A percentile compares a stretch with the other conserved stretches of the same genome.
Evolutionary conservation across 2,329 filamentous ascomycete species (phyloP).

Genomic region (Colletotrichum kahawae): DNA sequence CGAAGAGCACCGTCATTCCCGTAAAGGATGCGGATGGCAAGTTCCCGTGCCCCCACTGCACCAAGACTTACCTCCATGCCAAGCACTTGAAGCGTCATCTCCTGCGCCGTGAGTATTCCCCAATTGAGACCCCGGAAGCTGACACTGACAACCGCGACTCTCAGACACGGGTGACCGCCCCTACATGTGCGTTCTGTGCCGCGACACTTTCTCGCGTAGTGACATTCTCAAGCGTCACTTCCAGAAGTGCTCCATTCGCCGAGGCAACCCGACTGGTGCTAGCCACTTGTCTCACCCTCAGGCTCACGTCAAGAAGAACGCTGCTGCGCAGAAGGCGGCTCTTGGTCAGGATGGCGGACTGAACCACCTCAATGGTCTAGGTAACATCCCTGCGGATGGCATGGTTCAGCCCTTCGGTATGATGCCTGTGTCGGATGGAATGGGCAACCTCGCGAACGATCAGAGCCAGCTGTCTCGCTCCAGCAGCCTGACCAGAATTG

Average conservation of each 20-base stretch:
- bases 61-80: slow-evolving; percentile 95
- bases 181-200: slow-evolving; percentile 97
- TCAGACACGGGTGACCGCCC: slow-evolving; percentile 95
- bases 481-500: slow-evolving; percentile 64
- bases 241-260: slow-evolving; percentile 96
- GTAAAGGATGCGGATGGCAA: slow-evolving; percentile 97
- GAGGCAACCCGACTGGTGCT: slow-evolving; percentile 93
- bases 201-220: slow-evolving; percentile 96
- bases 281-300: slow-evolving; percentile 94
- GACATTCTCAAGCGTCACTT: slow-evolving; percentile 99
- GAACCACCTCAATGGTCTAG: slow-evolving; percentile 65
- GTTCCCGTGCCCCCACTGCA: slow-evolving; percentile 97
- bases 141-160: slow-evolving; percentile 11
- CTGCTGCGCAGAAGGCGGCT: slow-evolving; percentile 62
- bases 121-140: slow-evolving; percentile 4
- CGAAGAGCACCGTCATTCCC: slow-evolving; percentile 84
- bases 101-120: slow-evolving; percentile 80
- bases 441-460: slow-evolving; percentile 64
- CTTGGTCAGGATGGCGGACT: slow-evolving; percentile 59
- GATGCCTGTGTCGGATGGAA: slow-evolving; percentile 62
- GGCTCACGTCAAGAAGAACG: slow-evolving; percentile 83
- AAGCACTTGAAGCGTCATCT: slow-evolving; percentile 98
- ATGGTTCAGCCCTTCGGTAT: slow-evolving; percentile 61
- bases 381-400: slow-evolving; percentile 61
- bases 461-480: slow-evolving; percentile 67